Evolutionary conservation across 208 protist species (phyloP), one percentile per base, ranked within the genome.

Genomic region (Balamuthia mandrillaris): DNA sequence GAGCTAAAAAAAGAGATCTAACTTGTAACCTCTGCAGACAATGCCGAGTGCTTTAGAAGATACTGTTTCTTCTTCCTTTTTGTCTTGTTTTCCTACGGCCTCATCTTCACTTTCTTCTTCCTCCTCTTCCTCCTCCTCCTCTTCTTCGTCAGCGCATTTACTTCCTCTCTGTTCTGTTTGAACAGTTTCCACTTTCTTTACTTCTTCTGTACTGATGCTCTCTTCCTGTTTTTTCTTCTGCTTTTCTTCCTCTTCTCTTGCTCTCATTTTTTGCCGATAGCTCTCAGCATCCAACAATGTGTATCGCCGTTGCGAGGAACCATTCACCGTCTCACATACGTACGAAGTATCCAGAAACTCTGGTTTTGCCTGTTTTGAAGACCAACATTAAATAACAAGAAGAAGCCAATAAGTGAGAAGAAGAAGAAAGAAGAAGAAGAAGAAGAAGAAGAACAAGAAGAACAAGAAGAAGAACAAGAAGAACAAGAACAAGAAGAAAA

Each of bases 391-490:
- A n/a, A n/a, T n/a, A n/a, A n/a, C n/a, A n/a, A n/a, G n/a, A 33
- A 52, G 37, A 33, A 35, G 29, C 5, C 41, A 41, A 68, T 24
- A 27, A 24, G 29, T 68, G 66, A 77, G 7, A n/a, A 52, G 24
- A 7, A 77, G 66, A 77, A 24, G n/a, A n/a, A n/a, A n/a, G n/a
- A n/a, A n/a, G 66, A 77, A 44, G 12, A 72, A 10, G 60, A 18
- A 39, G 5, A 3, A 21, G 18, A 63, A 35, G 18, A 29, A 49
- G n/a, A n/a, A 42, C 37, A 74, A 42, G 5, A 6, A 3, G 49
- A 58, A 58, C 68, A 16, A 78, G 49, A 27, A 78, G 68, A 16
- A 56, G n/a, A n/a, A n/a, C n/a, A n/a, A n/a, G n/a, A n/a, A n/a
- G n/a, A n/a, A n/a, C n/a, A n/a, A n/a, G n/a, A n/a, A n/a, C n/a